These are phyloP conservation scores for Phytophthora capsici DNA, from an alignment of 352 stramenopile genomes.

Conservation along the genomic window DNA sequence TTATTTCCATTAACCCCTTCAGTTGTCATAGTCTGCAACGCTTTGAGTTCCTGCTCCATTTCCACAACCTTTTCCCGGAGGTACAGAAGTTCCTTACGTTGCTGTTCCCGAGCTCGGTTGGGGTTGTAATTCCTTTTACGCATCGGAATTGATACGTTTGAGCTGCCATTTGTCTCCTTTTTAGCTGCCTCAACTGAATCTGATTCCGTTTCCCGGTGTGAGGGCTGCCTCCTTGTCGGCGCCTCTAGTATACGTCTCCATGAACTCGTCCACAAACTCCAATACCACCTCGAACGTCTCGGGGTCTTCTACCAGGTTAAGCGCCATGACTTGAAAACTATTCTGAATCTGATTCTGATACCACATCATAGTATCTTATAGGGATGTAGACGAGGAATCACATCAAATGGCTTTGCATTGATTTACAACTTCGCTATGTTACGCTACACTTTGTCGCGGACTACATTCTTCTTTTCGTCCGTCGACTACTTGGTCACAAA, in stretches of 20 bases:
- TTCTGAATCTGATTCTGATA: too few relatives aligned
- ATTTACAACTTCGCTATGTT: neutral
- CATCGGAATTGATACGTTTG: neutral
- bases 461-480: neutral
- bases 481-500: neutral
- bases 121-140: constrained; percentile 41
- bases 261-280: constrained; percentile 43
- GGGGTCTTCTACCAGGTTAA: constrained; percentile 34
- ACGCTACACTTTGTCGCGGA: neutral
- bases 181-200: neutral
- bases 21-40: constrained; percentile 17
- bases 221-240: constrained; percentile 7
- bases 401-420: neutral
- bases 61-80: constrained; percentile 48
- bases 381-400: neutral
- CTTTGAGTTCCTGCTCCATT: constrained; percentile 46
- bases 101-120: constrained; percentile 45
- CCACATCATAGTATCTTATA: neutral
- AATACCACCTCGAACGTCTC: constrained; percentile 40
- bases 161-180: constrained; percentile 1
- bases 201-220: constrained; percentile 1
- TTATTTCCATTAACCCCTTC: neutral
- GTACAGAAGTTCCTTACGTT: constrained; percentile 52
- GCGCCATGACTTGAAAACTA: constrained; percentile 9
- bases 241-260: neutral